A percentile compares a stretch with the other conserved stretches of the same genome.
Evolutionary conservation across 768 basidiomycete genomes (phyloP).

Genomic region (Xerocomellus chrysenteron): DNA sequence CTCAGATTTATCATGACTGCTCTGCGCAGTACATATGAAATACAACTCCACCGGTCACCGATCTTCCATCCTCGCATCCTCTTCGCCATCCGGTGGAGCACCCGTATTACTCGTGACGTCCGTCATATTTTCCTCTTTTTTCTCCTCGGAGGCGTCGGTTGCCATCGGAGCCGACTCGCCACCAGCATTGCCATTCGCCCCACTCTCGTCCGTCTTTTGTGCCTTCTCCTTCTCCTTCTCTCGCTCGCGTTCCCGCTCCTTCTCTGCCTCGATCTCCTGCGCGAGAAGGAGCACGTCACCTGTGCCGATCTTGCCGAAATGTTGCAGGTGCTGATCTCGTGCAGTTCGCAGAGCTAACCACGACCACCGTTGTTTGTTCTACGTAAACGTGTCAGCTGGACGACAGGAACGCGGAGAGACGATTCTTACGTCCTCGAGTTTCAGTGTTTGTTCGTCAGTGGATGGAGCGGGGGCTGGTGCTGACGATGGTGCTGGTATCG

Average conservation of each 20-base stretch:
- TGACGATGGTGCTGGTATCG: conserved; percentile 15
- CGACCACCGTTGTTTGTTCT: conserved; percentile 77
- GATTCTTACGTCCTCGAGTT: conserved; percentile 58
- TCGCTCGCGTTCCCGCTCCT: conserved; percentile 38
- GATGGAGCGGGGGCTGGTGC: conserved; percentile 30
- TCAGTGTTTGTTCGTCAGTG: conserved; percentile 50
- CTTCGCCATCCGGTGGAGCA: conserved; percentile 33
- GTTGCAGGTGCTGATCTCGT: conserved; percentile 68
- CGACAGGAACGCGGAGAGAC: not conserved
- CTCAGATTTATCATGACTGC: not conserved
- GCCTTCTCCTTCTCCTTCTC: conserved; percentile 34
- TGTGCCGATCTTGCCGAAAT: conserved; percentile 80
- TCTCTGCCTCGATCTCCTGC: conserved; percentile 37
- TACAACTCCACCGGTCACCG: conserved; percentile 15
- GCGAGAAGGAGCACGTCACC: conserved; percentile 61
- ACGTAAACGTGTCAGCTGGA: conserved; percentile 14
- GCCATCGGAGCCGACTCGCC: conserved; percentile 35
- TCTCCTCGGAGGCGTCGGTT: conserved; percentile 20
- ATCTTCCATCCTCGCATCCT: conserved; percentile 54
- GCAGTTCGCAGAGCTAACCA: conserved; percentile 82
- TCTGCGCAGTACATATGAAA: not conserved
- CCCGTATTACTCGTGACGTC: conserved; percentile 20
- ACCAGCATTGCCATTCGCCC: conserved; percentile 18
- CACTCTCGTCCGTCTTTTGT: conserved; percentile 26
- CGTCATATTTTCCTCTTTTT: conserved; percentile 20